These are phyloP conservation scores for Biscutella laevigata DNA, from an alignment of 441 rosid species.

Conservation along the genomic window DNA sequence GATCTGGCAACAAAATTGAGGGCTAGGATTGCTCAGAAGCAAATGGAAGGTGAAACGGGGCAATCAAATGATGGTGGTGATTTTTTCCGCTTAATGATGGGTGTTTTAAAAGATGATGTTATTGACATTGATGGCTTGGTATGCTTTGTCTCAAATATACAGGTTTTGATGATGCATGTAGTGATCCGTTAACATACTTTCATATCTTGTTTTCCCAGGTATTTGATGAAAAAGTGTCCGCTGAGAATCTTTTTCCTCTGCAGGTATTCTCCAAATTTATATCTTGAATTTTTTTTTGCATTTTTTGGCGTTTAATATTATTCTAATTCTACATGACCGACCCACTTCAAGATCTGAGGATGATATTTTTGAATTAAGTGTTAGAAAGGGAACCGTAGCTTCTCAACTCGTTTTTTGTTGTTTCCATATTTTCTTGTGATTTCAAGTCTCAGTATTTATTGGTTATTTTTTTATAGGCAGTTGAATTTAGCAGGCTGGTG, in stretches of 20 bases:
- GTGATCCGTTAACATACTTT: conserved; percentile 8
- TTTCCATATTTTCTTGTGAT: background rate
- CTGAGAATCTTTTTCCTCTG: conserved; percentile 83
- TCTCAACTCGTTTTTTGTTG: conserved; percentile 3
- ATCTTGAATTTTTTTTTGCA: background rate
- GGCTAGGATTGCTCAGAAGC: conserved; percentile 90
- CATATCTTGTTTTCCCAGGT: conserved; percentile 40
- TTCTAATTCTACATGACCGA: background rate
- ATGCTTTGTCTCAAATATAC: conserved; percentile 28
- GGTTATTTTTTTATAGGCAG: conserved; percentile 44
- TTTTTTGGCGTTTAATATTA: background rate
- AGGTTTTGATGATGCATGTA: background rate
- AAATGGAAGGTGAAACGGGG: conserved; percentile 77
- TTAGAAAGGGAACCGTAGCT: background rate
- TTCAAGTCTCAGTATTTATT: conserved; percentile 12
- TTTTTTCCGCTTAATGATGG: conserved; percentile 79
- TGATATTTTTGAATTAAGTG: background rate
- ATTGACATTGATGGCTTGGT: conserved; percentile 95
- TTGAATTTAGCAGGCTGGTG: conserved; percentile 84
- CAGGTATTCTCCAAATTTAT: conserved; percentile 43
- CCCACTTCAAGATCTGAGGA: background rate
- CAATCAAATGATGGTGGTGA: conserved; percentile 75
- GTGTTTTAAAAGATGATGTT: conserved; percentile 83
- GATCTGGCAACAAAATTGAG: conserved; percentile 84
- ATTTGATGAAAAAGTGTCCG: conserved; percentile 73